phyloP scores from a whole-genome alignment of 2,329 filamentous ascomycete genomes.

The Claviceps purpurea region DNA sequence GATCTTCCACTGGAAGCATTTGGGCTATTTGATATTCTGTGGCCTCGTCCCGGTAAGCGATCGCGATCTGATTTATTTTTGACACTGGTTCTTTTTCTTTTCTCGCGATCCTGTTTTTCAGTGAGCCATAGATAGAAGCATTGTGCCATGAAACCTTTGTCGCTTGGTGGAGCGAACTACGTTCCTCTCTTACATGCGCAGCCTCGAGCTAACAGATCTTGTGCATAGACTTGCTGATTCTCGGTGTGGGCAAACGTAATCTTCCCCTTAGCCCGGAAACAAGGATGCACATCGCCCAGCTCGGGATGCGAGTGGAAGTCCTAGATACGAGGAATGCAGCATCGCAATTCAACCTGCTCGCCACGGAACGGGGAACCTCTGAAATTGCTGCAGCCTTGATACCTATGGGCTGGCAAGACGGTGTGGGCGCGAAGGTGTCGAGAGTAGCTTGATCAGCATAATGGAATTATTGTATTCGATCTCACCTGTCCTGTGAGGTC shows the following conservation, averaged over 20 bases:
- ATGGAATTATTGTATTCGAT: neutral
- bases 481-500: neutral
- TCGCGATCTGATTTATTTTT: neutral
- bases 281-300: constrained; percentile 53
- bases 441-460: neutral
- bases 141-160: neutral
- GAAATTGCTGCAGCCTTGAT: constrained; percentile 81
- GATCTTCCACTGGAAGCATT: constrained; percentile 59
- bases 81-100: neutral
- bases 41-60: constrained; percentile 72
- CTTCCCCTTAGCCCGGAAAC: constrained; percentile 65
- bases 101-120: neutral
- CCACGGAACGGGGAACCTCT: constrained; percentile 78
- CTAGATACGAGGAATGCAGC: constrained; percentile 89
- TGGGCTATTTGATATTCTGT: constrained; percentile 63
- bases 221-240: constrained; percentile 61
- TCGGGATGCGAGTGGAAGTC: constrained; percentile 79
- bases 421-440: constrained; percentile 25
- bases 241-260: constrained; percentile 72
- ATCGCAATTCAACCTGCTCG: constrained; percentile 85
- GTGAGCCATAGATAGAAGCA: neutral
- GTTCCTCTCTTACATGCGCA: neutral
- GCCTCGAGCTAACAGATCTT: neutral
- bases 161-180: neutral
- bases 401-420: constrained; percentile 69